A percentile compares a stretch with the other conserved stretches of the same genome.
Evolutionary conservation across 352 stramenopile species (phyloP).

Genomic region (Phytophthora tentaculata): DNA sequence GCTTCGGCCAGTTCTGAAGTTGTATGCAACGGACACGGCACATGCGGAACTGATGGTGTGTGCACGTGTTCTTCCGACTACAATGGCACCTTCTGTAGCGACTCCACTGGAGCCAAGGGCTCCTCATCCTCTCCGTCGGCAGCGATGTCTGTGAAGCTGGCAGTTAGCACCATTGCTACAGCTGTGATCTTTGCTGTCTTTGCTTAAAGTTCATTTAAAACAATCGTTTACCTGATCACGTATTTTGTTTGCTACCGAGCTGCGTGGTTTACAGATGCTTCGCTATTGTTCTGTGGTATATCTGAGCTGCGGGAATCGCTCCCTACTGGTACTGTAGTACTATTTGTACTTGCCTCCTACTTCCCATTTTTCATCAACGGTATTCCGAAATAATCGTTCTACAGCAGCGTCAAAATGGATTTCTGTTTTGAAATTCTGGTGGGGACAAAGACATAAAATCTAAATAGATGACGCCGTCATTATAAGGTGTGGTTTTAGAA

Average conservation of each 20-base stretch:
- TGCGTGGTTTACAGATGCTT: too few relatives aligned
- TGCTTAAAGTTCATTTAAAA: slow-evolving; percentile 32
- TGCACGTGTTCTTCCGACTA: slow-evolving; percentile 70
- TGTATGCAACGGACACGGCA: slow-evolving; percentile 61
- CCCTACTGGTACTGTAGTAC: too few relatives aligned
- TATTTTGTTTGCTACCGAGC: slow-evolving; percentile 1
- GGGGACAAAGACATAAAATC: too few relatives aligned
- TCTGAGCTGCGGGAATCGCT: too few relatives aligned
- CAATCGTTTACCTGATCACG: slow-evolving; percentile 25
- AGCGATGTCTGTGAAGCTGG: slow-evolving; percentile 19
- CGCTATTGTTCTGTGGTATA: too few relatives aligned
- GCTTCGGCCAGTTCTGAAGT: slow-evolving; percentile 25
- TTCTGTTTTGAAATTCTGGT: too few relatives aligned
- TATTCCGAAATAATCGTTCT: too few relatives aligned
- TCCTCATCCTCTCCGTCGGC: slow-evolving; percentile 19
- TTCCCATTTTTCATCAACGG: too few relatives aligned
- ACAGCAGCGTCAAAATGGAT: too few relatives aligned
- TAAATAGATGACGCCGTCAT: too few relatives aligned
- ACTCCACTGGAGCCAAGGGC: slow-evolving; percentile 25
- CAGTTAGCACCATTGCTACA: slow-evolving; percentile 19
- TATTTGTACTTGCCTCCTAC: too few relatives aligned
- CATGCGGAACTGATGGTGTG: slow-evolving; percentile 44
- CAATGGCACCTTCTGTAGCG: slow-evolving; percentile 65
- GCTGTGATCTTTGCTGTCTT: slow-evolving; percentile 35
- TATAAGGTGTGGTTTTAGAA: too few relatives aligned